Conservation (phyloP, 202 grass and related monocot genomes). For the Panicum virgatum region DNA sequence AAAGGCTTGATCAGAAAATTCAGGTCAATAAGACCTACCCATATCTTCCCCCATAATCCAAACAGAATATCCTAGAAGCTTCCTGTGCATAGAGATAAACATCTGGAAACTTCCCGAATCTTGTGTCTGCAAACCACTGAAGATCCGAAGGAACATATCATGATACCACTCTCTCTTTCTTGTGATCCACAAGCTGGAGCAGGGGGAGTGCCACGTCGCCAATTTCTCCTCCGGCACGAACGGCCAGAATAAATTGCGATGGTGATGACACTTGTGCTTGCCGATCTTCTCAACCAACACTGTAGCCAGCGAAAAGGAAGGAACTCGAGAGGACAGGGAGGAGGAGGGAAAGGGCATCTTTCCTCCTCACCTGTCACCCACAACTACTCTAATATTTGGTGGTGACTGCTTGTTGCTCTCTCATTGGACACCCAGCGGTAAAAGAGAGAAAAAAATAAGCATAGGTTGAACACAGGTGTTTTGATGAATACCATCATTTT, state of each 20-base stretch:
- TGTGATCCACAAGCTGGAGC: neutral
- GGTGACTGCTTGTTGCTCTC: slow-evolving; percentile 37
- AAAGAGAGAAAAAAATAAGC: neutral
- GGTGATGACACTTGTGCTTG: slow-evolving; percentile 14
- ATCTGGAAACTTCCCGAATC: neutral
- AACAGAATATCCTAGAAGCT: neutral
- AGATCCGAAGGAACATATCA: neutral
- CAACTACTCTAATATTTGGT: neutral
- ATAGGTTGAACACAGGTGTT: neutral
- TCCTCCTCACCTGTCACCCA: slow-evolving; percentile 17
- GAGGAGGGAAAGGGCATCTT: neutral
- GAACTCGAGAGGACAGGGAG: neutral
- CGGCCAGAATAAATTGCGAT: slow-evolving; percentile 4
- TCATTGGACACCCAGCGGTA: neutral
- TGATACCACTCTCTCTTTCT: neutral
- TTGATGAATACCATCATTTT: neutral
- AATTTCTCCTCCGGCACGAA: neutral
- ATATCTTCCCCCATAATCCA: neutral
- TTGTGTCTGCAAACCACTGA: neutral
- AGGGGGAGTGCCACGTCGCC: slow-evolving; percentile 22
- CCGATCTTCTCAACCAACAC: slow-evolving; percentile 12
- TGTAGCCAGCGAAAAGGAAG: slow-evolving; percentile 1
- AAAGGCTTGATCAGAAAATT: neutral
- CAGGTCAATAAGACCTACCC: neutral
- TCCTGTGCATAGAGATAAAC: neutral